Evolutionary conservation across 345 rosid genomes (phyloP).

Genomic region (Hibiscus trionum): DNA sequence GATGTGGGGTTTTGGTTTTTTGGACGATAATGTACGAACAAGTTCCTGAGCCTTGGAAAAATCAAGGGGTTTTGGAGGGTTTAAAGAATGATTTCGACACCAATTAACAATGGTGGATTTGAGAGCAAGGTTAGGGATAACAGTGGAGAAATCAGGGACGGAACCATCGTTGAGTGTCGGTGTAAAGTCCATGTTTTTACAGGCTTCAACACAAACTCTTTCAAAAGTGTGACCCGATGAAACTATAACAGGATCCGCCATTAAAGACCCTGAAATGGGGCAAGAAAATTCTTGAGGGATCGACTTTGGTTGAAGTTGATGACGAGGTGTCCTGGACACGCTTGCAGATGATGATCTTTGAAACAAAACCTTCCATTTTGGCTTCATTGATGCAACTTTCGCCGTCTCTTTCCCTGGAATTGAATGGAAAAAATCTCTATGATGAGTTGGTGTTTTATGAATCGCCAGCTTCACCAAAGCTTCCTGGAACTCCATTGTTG

Average conservation of each 20-base stretch:
- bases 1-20: not conserved
- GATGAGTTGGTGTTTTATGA: conserved; percentile 19
- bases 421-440: not conserved
- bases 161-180: conserved; percentile 31
- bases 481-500: conserved; percentile 38
- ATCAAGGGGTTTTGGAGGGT: conserved; percentile 50
- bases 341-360: conserved; percentile 27
- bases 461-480: conserved; percentile 36
- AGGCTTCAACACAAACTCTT: conserved; percentile 53
- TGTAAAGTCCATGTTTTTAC: conserved; percentile 41
- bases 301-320: conserved; percentile 1
- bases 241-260: conserved; percentile 85
- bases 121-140: conserved; percentile 78
- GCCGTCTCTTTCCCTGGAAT: not conserved
- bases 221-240: conserved; percentile 91
- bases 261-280: conserved; percentile 59
- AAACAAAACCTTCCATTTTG: conserved; percentile 47
- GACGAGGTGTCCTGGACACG: not conserved
- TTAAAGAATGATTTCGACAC: conserved; percentile 39
- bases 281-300: conserved; percentile 61
- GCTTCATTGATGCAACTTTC: conserved; percentile 17
- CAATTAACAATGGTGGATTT: conserved; percentile 62
- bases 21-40: conserved; percentile 30
- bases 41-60: conserved; percentile 39
- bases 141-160: conserved; percentile 58